A percentile compares a stretch with the other conserved stretches of the same genome.
These are phyloP conservation scores for Phytopythium vexans DNA, from an alignment of 352 stramenopile species.

Conservation along the genomic window DNA sequence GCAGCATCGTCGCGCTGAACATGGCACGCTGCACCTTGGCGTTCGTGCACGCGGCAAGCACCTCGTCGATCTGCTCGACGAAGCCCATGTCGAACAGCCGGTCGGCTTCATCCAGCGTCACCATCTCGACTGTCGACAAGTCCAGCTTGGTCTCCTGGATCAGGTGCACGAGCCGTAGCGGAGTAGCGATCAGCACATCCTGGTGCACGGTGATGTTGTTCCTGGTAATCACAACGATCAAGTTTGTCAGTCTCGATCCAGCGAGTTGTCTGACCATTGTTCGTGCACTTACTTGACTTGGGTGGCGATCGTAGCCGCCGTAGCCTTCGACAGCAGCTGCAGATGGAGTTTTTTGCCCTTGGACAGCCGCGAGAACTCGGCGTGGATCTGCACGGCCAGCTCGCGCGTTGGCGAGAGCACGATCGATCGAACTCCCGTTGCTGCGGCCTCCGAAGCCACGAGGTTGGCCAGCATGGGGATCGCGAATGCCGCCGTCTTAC, in stretches of 20 bases:
- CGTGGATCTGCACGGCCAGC: conserved; percentile 95
- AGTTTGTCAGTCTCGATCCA: neutral
- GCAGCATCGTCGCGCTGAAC: conserved; percentile 98
- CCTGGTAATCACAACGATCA: conserved; percentile 17
- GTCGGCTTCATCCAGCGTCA: conserved; percentile 99
- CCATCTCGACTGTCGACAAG: conserved; percentile 84
- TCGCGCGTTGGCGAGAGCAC: conserved; percentile 97
- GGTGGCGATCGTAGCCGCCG: conserved; percentile 67
- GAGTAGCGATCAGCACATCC: conserved; percentile 96
- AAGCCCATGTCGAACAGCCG: conserved; percentile 97
- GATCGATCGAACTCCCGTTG: conserved; percentile 86
- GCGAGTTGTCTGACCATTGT: neutral
- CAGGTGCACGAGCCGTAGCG: conserved; percentile 92
- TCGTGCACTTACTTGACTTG: conserved; percentile 52
- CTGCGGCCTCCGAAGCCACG: conserved; percentile 6
- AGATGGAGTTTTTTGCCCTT: conserved; percentile 87
- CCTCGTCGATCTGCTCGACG: conserved; percentile 96
- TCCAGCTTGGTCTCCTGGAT: conserved; percentile 86
- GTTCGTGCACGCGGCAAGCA: conserved; percentile 91
- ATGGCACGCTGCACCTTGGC: conserved; percentile 90
- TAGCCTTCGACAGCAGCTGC: conserved; percentile 92
- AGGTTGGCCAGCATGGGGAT: conserved; percentile 92
- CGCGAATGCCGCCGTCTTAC: conserved; percentile 98
- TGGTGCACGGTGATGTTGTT: conserved; percentile 81
- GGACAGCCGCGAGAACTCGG: conserved; percentile 92